Evolutionary conservation across 257 asterid species (phyloP).

Genomic region (Petunia secreta): DNA sequence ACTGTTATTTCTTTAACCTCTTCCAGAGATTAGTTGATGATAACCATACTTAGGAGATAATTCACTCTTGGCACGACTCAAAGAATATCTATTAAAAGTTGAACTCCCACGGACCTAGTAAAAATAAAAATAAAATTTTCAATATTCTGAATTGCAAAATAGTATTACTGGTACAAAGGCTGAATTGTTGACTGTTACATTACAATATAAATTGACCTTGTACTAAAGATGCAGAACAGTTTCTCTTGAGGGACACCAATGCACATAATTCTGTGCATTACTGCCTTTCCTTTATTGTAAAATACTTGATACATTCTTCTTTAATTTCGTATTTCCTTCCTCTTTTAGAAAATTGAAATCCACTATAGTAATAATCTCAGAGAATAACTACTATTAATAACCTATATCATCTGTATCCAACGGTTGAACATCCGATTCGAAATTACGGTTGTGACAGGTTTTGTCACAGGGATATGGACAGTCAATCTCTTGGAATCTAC

Average conservation of each 20-base stretch:
- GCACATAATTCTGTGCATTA: constrained; percentile 19
- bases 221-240: not conserved
- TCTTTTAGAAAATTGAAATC: not conserved
- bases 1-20: too few species aligned
- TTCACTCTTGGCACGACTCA: too few species aligned
- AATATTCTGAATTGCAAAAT: not conserved
- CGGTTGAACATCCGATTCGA: constrained; percentile 46
- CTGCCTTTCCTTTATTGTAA: constrained; percentile 15
- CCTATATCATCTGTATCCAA: not conserved
- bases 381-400: not conserved
- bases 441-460: constrained; percentile 80
- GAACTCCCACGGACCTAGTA: too few species aligned
- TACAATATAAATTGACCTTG: not conserved
- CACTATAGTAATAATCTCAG: not conserved
- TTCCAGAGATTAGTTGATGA: too few species aligned
- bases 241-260: not conserved
- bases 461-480: constrained; percentile 90
- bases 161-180: not conserved
- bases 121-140: not conserved
- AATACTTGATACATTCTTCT: not conserved
- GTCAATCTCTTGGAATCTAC: constrained; percentile 69
- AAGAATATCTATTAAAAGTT: not conserved
- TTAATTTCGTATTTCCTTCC: not conserved
- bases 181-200: not conserved
- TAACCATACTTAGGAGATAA: too few species aligned